Evolutionary conservation across 768 basidiomycete species (phyloP).

Genomic region (Lyophyllum decastes): DNA sequence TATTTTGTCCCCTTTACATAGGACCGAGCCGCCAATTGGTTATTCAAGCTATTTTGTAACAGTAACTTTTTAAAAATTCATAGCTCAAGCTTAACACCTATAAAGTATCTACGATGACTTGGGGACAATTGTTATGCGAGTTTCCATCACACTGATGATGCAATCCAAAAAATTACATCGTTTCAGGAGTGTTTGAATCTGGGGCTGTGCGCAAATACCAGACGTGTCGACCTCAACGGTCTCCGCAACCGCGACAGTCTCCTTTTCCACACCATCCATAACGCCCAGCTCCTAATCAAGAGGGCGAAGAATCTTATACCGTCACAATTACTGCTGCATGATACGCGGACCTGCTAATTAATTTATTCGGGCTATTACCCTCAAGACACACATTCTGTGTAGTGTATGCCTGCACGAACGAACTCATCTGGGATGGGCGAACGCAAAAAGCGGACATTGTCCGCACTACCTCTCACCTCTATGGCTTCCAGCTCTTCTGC

Average conservation of each 20-base stretch:
- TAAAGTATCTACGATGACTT: no score
- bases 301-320: not conserved
- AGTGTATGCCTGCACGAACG: slow-evolving; percentile 20
- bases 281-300: slow-evolving; percentile 4
- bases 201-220: slow-evolving; percentile 11
- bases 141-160: not conserved
- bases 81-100: no score
- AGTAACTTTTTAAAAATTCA: no score
- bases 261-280: not conserved
- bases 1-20: no score
- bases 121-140: not conserved
- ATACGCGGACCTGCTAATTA: not conserved
- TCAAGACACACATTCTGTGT: not conserved
- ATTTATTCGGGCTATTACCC: slow-evolving; percentile 5
- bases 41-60: no score
- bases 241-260: not conserved
- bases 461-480: slow-evolving; percentile 32
- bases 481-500: slow-evolving; percentile 38
- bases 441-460: slow-evolving; percentile 42
- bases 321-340: not conserved
- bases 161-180: not conserved
- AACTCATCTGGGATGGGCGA: slow-evolving; percentile 41
- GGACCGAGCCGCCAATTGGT: no score
- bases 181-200: slow-evolving; percentile 7
- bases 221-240: slow-evolving; percentile 15